Percentiles rank a stretch among this genome's conserved stretches.
phyloP scores from a whole-genome alignment of 1,284 basidiomycete genomes.

The Ganoderma meredithae region DNA sequence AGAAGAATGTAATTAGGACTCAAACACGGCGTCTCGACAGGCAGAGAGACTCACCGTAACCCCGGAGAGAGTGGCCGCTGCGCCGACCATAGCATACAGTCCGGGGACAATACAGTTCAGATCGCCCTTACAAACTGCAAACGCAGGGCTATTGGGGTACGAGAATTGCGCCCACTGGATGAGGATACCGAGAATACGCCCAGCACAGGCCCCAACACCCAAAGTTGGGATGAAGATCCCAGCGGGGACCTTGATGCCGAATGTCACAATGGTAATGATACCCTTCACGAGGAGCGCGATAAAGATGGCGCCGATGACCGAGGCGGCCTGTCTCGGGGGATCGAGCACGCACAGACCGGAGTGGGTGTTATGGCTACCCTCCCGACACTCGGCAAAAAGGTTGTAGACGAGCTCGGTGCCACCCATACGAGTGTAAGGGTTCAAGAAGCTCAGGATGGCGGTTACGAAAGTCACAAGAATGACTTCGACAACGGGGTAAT shows the following conservation, averaged over 20 bases:
- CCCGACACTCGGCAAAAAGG: slow-evolving; percentile 87
- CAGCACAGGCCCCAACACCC: slow-evolving; percentile 96
- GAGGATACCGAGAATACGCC: slow-evolving; percentile 85
- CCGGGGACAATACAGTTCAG: slow-evolving; percentile 82
- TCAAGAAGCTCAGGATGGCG: slow-evolving; percentile 83
- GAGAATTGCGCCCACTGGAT: slow-evolving; percentile 83
- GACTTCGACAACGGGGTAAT: slow-evolving; percentile 88
- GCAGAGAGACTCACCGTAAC: slow-evolving; percentile 66
- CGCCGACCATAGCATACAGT: slow-evolving; percentile 92
- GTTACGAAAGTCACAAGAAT: slow-evolving; percentile 81
- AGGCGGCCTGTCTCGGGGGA: slow-evolving; percentile 70
- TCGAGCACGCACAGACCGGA: slow-evolving; percentile 78
- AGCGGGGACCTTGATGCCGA: slow-evolving; percentile 93
- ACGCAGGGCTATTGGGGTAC: slow-evolving; percentile 69
- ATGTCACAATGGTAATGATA: slow-evolving; percentile 88
- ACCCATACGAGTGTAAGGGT: slow-evolving; percentile 92
- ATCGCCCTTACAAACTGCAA: slow-evolving; percentile 72
- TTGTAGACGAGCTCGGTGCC: slow-evolving; percentile 95
- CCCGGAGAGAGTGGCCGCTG: slow-evolving; percentile 87
- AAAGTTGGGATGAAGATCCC: slow-evolving; percentile 98
- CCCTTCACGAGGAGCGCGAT: slow-evolving; percentile 86
- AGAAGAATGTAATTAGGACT: not conserved
- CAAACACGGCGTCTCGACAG: not conserved
- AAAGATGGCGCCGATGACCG: slow-evolving; percentile 72
- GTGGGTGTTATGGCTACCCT: slow-evolving; percentile 60